Base-by-base conservation (phyloP, 495 filamentous ascomycete species). In the Penicillium subrubescens region DNA sequence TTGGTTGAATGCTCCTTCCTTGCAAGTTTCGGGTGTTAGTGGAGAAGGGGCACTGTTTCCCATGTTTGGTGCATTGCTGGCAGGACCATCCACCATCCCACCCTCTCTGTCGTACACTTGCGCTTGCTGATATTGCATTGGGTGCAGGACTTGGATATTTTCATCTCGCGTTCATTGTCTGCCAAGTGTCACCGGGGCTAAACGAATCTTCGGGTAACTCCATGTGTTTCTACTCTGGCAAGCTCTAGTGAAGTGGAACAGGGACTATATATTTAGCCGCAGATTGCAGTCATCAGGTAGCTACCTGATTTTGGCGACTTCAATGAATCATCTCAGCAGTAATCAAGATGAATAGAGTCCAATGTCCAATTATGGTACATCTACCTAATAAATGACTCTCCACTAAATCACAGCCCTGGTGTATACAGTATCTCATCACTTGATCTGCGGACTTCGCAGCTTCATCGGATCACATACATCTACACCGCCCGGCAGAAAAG, bases 401-500 rank as follows among this genome's bases (percentile, higher is more conserved):
- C 17, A 5, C 41, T 19, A 17, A 37, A 14, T 37, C 56, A 23
- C 5, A 57, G 6, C 17, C 23, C 31, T 7, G 31, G 31, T 33
- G 31, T 33, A 33, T 33, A 33, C 31, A 33, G 2, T 5, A 7
- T 33, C 31, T 33, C 1, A 33, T 33, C 31, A 33, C 31, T 33
- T 5, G 31, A 33, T 33, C 31, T 33, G 31, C 5, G 31, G 2
- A 7, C 5, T 33, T 2, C 31, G 31, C 31, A 27, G 25, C 25
- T 27, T 50, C 25, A 39, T 15, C 11, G 2, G 29, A 35, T 29
- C 54, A 41, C 31, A 41, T 19, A 15, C 12, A 17, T 12, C 6
- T 8, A 48, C 25, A 59, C 59, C 59, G 60, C 62, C 59, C 55
- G 68, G 71, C 68, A 69, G 66, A 71, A 73, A 72, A 73, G 60